Base-by-base conservation (phyloP, 2,329 filamentous ascomycete genomes). In the Apiospora pterosperma region DNA sequence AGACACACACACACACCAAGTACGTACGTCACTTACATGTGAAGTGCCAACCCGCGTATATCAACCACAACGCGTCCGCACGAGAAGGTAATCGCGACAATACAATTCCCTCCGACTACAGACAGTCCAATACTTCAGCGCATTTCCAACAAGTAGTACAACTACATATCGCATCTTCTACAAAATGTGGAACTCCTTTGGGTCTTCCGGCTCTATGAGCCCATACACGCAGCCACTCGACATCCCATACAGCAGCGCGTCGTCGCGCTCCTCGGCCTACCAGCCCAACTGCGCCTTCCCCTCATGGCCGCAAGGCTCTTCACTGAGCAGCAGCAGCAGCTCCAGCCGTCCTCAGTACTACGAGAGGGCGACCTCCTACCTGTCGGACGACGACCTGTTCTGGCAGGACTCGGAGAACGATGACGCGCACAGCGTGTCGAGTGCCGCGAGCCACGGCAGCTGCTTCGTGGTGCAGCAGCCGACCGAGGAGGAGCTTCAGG, bases 301-400 rank as follows among this genome's bases (percentile, higher is more conserved):
- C 5, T 79, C 77, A 38, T 81, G 79, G 79, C 78, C 79, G 4
- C 77, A 77, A 25, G 72, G 79, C 14, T 74, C 75, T 0, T 79
- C 77, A 2, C 74, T 80, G 31, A 72, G 68, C 65, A 67, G 70
- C 41, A 67, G 66, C 48, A 36, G 36, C 42, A 55, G n/a, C n/a
- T n/a, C n/a, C n/a, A n/a, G 48, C 28, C 67, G 48, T 65, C 65
- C 42, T 65, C 67, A n/a, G n/a, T n/a, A 55, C 65, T 76, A 79
- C 59, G 76, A 80, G 68, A 81, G 82, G 65, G 81, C 84, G 21
- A 83, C 83, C 3, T 85, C 85, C 0, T 87, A 82, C 75, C 80
- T 89, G 67, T 88, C 86, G 48, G 87, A 90, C 78, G 87, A 89
- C 76, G 87, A 89, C 70, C 83, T 89, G 63, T 84, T 86, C 75